Conservation (phyloP, 208 protist species). For the Leishmania tropica region DNA sequence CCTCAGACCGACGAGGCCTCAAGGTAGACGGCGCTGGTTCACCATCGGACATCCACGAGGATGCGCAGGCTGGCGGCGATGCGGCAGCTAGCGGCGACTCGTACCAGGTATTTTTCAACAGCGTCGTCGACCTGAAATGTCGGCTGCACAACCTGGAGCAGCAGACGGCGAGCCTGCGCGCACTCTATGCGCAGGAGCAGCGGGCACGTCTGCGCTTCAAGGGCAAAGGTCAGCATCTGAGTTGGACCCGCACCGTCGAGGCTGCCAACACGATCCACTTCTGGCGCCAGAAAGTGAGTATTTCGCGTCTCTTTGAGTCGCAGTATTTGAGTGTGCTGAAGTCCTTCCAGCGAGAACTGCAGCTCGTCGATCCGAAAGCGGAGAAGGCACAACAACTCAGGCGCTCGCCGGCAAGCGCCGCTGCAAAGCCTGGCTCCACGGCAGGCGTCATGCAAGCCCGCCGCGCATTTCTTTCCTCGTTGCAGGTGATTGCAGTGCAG, state of each 20-base stretch:
- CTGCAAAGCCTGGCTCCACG: not conserved
- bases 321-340: slow-evolving; percentile 15
- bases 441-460: slow-evolving; percentile 1
- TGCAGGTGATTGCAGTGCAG: slow-evolving; percentile 15
- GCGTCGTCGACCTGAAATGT: slow-evolving; percentile 12
- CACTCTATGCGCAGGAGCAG: slow-evolving; percentile 21
- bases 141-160: slow-evolving; percentile 14
- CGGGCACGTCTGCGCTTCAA: slow-evolving; percentile 16
- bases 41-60: not conserved
- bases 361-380: slow-evolving; percentile 3
- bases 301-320: slow-evolving; percentile 24
- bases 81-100: not conserved
- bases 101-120: slow-evolving; percentile 20
- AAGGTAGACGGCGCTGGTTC: not conserved
- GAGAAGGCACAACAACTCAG: not conserved
- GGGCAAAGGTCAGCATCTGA: slow-evolving; percentile 24
- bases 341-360: slow-evolving; percentile 7
- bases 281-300: slow-evolving; percentile 27
- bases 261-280: slow-evolving; percentile 37
- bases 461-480: slow-evolving; percentile 9
- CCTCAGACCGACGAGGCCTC: not conserved
- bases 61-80: not conserved
- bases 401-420: no score
- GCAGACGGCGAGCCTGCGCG: slow-evolving; percentile 7
- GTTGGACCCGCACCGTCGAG: slow-evolving; percentile 34